These are phyloP conservation scores for Gossypium thurberi DNA, from an alignment of 345 rosid genomes.

Conservation along the genomic window DNA sequence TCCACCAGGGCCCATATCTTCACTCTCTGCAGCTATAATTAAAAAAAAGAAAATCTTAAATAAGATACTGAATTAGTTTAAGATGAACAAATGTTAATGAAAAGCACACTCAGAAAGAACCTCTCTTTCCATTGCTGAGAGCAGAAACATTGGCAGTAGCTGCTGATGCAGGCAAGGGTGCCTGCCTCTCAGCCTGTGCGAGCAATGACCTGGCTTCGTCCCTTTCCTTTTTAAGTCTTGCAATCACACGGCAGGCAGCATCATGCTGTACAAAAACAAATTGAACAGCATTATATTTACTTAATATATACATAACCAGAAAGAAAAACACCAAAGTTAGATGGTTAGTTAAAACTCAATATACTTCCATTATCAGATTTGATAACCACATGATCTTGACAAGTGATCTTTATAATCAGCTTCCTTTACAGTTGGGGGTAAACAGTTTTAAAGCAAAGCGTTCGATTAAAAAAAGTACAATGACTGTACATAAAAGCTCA, in stretches of 20 bases:
- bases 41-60: constrained; percentile 11
- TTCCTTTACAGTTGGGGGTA: not conserved
- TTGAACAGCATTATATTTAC: not conserved
- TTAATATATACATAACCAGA: not conserved
- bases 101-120: constrained; percentile 27
- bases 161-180: constrained; percentile 45
- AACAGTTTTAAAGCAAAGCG: not conserved
- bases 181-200: constrained; percentile 68
- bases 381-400: not conserved
- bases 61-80: constrained; percentile 5
- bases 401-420: not conserved
- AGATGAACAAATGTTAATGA: not conserved
- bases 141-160: constrained; percentile 39
- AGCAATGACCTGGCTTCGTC: constrained; percentile 86
- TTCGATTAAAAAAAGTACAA: not conserved
- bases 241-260: constrained; percentile 99
- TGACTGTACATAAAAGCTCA: not conserved
- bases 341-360: not conserved
- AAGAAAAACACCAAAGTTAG: not conserved
- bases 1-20: constrained; percentile 40
- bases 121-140: constrained; percentile 82
- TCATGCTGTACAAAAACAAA: constrained; percentile 58
- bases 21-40: constrained; percentile 40
- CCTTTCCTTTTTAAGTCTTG: constrained; percentile 89
- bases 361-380: not conserved